A percentile compares a stretch with the other conserved stretches of the same genome.
These are phyloP conservation scores for Naganishia sp. DNA, from an alignment of 1,284 basidiomycete genomes.

Conservation along the genomic window DNA sequence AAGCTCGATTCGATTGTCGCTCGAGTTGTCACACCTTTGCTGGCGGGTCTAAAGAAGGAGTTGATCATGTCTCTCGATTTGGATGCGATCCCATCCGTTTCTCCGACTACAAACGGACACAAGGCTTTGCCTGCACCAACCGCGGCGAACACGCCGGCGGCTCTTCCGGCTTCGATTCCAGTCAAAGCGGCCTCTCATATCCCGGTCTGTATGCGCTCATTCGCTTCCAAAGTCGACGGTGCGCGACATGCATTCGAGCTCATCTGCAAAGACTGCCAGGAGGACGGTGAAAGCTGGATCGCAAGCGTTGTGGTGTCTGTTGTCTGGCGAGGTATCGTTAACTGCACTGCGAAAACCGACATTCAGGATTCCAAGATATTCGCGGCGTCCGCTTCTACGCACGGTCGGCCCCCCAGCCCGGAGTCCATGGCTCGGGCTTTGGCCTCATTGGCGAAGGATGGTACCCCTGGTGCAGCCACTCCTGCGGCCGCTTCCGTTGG, in stretches of 20 bases:
- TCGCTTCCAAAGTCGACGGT: conserved; percentile 51
- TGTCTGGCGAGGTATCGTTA: conserved; percentile 54
- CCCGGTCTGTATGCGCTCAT: conserved; percentile 49
- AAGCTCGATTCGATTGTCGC: conserved; percentile 58
- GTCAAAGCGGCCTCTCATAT: conserved; percentile 45
- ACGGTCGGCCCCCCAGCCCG: conserved; percentile 47
- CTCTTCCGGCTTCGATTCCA: conserved; percentile 29
- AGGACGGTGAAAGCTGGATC: conserved; percentile 55
- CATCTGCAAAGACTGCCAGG: conserved; percentile 49
- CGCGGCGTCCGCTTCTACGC: conserved; percentile 11
- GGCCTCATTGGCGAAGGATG: conserved; percentile 43
- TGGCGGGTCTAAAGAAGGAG: conserved; percentile 50
- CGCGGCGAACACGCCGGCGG: conserved; percentile 31
- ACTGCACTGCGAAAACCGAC: conserved; percentile 44
- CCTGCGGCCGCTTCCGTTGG: conserved; percentile 25
- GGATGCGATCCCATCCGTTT: conserved; percentile 39
- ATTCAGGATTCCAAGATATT: conserved; percentile 22
- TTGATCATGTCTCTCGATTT: conserved; percentile 44
- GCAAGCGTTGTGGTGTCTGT: conserved; percentile 52
- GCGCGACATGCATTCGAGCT: conserved; percentile 49
- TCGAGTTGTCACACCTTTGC: conserved; percentile 52
- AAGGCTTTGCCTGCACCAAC: conserved; percentile 36
- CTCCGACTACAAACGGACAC: conserved; percentile 38
- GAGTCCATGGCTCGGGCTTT: conserved; percentile 46
- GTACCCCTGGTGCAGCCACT: conserved; percentile 23